phyloP scores from a whole-genome alignment of 2,329 filamentous ascomycete genomes.

The Botrytis hyacinthi region DNA sequence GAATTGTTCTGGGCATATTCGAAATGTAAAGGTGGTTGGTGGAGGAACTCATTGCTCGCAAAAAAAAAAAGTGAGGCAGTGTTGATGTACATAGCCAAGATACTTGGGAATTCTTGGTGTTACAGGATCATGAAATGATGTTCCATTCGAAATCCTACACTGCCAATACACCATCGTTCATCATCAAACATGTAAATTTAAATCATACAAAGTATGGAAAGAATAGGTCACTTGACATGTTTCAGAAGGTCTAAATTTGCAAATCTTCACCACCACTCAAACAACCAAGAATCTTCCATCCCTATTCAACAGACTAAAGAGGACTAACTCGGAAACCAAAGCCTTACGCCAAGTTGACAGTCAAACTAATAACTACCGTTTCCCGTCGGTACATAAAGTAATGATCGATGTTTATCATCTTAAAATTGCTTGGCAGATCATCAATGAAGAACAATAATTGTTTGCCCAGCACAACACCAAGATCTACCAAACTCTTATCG shows the following conservation, averaged over 20 bases:
- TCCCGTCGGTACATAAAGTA: neutral
- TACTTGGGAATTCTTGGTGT: slow-evolving; percentile 15
- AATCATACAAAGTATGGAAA: neutral
- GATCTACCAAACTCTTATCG: slow-evolving; percentile 7
- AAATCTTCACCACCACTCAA: neutral
- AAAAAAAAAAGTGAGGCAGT: neutral
- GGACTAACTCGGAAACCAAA: slow-evolving; percentile 1
- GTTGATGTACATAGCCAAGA: slow-evolving; percentile 14
- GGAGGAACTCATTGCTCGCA: slow-evolving; percentile 4
- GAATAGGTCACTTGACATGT: slow-evolving; percentile 15
- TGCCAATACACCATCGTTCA: neutral
- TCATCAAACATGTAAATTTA: neutral
- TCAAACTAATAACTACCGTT: slow-evolving; percentile 10
- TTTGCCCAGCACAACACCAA: slow-evolving; percentile 14
- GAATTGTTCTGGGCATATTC: neutral
- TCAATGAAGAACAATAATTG: neutral
- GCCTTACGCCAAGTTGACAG: slow-evolving; percentile 4
- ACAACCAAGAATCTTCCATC: neutral
- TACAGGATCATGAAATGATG: slow-evolving; percentile 5
- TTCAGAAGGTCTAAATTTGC: slow-evolving; percentile 13
- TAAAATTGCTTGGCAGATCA: neutral
- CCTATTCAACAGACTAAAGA: neutral
- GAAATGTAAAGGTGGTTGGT: slow-evolving; percentile 4
- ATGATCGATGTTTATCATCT: neutral
- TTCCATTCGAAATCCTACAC: neutral